Base-by-base conservation (phyloP, 805 yeast genomes). In the Hermanozyma aechmeae region DNA sequence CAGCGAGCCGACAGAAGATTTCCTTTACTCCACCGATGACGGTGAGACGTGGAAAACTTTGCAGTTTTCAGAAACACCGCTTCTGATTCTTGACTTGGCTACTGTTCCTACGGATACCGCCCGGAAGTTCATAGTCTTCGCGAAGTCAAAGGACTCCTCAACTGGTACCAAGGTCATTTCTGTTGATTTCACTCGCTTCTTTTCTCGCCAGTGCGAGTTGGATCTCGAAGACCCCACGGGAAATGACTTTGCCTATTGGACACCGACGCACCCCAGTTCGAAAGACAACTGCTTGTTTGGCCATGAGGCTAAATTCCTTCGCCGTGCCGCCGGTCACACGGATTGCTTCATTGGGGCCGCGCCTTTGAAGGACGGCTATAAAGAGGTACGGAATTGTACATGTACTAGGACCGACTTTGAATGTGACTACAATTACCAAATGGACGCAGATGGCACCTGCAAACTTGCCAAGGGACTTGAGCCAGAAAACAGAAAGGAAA, bases 41-140 rank as follows among this genome's bases (percentile, higher is more conserved):
- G 98, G 97, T 20, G 58, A 61, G 4, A 64, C 76, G 0, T 92
- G 96, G 96, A 34, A 45, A 1, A 78, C 73, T 3, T 76, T 61
- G 50, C 49, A 71, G 46, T 87, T 89, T 48, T 39, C 76, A 4
- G 74, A 74, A 0, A 66, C 63, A 4, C 55, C 67, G 5, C 69
- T 82, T 4, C 43, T 53, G 8, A 72, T 87, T 2, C 50, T 61
- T 23, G 96, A 92, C 46, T 61, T 89, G 35, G 81, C 85, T 1
- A 89, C 97, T 1, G 86, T 85, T 19, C 97, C 97, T 4, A 70
- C 84, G 2, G 97, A 89, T 51, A 82, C 85, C n/a, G 75, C 94
- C 3, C 59, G 86, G 35, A 76, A 77, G 45, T 86, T 92, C 48
- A 43, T 83, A 26, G 49, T 92, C 4, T 67, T 86, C 40, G 38